Evolutionary conservation across 2,329 filamentous ascomycete genomes (phyloP).

Genomic region (Teratosphaeria pseudoeucalypti): DNA sequence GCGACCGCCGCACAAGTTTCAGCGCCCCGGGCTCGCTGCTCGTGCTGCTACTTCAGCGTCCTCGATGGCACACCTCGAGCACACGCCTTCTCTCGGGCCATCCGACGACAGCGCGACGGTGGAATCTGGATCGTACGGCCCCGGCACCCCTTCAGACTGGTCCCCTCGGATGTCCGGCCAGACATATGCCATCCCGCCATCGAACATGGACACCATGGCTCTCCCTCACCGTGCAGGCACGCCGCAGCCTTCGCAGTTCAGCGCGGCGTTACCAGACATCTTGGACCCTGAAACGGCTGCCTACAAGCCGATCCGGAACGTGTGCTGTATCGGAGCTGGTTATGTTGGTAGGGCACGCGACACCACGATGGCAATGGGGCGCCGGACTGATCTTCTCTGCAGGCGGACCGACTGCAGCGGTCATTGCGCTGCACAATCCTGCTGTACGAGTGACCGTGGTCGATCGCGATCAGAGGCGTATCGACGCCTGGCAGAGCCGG

Average conservation of each 20-base stretch:
- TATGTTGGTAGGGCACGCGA: constrained; percentile 53
- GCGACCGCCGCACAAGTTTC: neutral
- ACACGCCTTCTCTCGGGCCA: constrained; percentile 8
- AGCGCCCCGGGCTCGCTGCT: neutral
- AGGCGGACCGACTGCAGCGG: constrained; percentile 58
- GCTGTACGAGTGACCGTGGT: constrained; percentile 62
- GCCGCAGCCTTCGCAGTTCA: constrained; percentile 3
- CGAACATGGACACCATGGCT: constrained; percentile 5
- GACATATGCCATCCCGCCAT: constrained; percentile 6
- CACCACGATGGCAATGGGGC: neutral
- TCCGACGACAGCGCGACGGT: constrained; percentile 10
- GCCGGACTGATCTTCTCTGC: neutral
- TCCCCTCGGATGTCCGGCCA: constrained; percentile 7
- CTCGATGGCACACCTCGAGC: constrained; percentile 2
- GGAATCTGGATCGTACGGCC: constrained; percentile 5
- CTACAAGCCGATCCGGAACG: constrained; percentile 26
- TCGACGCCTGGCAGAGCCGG: constrained; percentile 61
- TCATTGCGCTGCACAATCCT: constrained; percentile 64
- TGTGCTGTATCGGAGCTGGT: constrained; percentile 66
- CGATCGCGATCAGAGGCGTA: constrained; percentile 54
- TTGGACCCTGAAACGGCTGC: constrained; percentile 10
- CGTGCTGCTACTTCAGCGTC: neutral
- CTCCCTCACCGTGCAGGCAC: constrained; percentile 8
- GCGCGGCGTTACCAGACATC: constrained; percentile 9
- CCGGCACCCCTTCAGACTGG: constrained; percentile 8